Evolutionary conservation across 306 rosid species (phyloP), one percentile per base, ranked within the genome.

Genomic region (Senna siamea): DNA sequence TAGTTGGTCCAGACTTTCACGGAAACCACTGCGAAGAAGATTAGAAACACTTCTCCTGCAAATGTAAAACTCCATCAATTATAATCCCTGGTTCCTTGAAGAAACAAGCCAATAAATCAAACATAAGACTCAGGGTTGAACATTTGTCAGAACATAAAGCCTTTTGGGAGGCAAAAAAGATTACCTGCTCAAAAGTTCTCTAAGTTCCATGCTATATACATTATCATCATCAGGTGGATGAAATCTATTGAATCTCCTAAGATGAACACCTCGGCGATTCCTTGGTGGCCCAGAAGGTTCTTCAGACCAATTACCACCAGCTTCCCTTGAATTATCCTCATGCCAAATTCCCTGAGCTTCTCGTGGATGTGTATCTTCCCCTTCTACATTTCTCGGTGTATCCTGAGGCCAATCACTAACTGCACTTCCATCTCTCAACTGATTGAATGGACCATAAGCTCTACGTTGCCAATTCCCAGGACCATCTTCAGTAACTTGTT

Each of bases 141-240:
- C 18, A n/a, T n/a, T n/a, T 51, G 35, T 44, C 73, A 70, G 40
- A 52, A 57, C 23, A 77, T 56, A n/a, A n/a, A n/a, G n/a, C n/a
- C n/a, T n/a, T n/a, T n/a, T n/a, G 67, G 76, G 40, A 65, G 51
- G 38, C 63, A 56, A 55, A 68, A 15, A 71, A 71, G 60, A 77
- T 28, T 85, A 95, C 99, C 99, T 87, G 99, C 99, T 89, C 77
- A 95, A 56, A 85, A 95, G 99, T 73, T 95, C 99, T 89, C 99
- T 87, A 55, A 95, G 98, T 78, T 95, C 99, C 99, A 95, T 95
- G 62, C 99, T 95, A 78, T 95, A 95, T 72, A 95, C 99, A 30
- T 90, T 95, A 78, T 92, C 99, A 78, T 92, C 99, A 72, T 92
- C 99, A 56, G 99, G 98, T 6, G 97, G 99, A 76, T 92, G 96